Percentiles rank a stretch among this genome's conserved stretches.
Conservation (phyloP, 805 yeast genomes). For the Starmerella tilneyi region DNA sequence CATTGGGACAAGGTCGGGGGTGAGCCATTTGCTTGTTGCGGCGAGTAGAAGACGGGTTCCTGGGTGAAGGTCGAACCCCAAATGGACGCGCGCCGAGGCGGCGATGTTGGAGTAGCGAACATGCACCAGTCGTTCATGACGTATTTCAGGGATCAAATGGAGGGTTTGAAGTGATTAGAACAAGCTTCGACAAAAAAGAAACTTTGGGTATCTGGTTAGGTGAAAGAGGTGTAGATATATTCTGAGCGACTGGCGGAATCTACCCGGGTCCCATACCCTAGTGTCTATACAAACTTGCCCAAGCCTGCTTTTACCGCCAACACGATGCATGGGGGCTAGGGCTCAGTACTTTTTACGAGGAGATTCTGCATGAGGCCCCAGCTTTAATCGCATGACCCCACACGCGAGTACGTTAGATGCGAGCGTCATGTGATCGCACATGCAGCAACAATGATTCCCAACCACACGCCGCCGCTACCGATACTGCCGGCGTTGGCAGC, state of each 20-base stretch:
- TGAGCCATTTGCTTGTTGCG: background rate
- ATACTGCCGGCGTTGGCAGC: slow-evolving; percentile 4
- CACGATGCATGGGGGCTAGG: slow-evolving; percentile 15
- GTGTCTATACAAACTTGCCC: slow-evolving; percentile 12
- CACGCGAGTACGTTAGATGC: background rate
- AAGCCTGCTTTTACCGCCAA: slow-evolving; percentile 11
- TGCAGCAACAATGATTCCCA: slow-evolving; percentile 1
- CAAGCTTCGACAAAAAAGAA: background rate
- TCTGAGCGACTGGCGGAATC: slow-evolving; percentile 5
- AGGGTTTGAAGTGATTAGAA: background rate
- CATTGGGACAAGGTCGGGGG: background rate
- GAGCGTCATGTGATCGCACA: slow-evolving; percentile 1
- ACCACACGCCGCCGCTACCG: background rate
- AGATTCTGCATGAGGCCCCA: background rate
- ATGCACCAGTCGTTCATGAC: background rate
- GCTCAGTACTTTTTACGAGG: slow-evolving; percentile 17
- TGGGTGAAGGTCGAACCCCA: slow-evolving; percentile 1
- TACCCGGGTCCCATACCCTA: slow-evolving; percentile 11
- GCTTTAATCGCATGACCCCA: slow-evolving; percentile 5
- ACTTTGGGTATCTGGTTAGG: background rate
- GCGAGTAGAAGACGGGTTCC: background rate
- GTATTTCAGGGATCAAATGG: background rate
- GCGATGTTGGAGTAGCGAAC: slow-evolving; percentile 5
- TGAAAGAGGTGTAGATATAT: background rate
- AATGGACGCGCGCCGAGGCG: slow-evolving; percentile 9